These are phyloP conservation scores for Diplodia seriata DNA, from an alignment of 2,329 filamentous ascomycete species.

Conservation along the genomic window DNA sequence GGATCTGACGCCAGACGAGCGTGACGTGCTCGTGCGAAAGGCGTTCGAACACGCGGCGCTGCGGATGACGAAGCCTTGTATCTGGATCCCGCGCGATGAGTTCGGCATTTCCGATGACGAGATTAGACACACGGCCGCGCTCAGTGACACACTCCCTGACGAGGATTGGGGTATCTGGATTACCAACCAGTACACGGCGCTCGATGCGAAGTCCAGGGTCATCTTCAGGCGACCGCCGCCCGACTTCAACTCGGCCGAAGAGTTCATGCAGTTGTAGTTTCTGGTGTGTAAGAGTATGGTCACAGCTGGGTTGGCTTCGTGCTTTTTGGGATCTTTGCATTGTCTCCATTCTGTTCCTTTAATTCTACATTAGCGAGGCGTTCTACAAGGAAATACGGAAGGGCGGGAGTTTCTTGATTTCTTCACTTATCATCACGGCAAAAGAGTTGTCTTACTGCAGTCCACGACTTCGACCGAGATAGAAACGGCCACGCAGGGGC, in stretches of 20 bases:
- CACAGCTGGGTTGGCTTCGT: not conserved
- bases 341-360: not conserved
- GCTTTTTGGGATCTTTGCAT: not conserved
- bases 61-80: constrained; percentile 80
- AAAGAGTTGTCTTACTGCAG: not conserved
- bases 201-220: constrained; percentile 83
- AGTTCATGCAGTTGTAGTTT: constrained; percentile 32
- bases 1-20: constrained; percentile 87
- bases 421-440: not conserved
- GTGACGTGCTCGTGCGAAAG: constrained; percentile 82
- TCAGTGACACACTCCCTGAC: constrained; percentile 61
- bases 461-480: not conserved
- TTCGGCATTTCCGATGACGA: constrained; percentile 92
- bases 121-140: constrained; percentile 59
- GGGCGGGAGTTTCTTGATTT: not conserved
- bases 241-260: constrained; percentile 55
- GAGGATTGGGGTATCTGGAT: constrained; percentile 85
- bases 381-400: not conserved
- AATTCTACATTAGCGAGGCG: not conserved
- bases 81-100: constrained; percentile 94
- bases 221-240: constrained; percentile 86
- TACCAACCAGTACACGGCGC: constrained; percentile 87
- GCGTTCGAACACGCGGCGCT: constrained; percentile 92
- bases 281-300: not conserved
- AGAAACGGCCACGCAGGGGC: not conserved